phyloP scores from a whole-genome alignment of 2,329 filamentous ascomycete species.

The Monosporascus sp. region DNA sequence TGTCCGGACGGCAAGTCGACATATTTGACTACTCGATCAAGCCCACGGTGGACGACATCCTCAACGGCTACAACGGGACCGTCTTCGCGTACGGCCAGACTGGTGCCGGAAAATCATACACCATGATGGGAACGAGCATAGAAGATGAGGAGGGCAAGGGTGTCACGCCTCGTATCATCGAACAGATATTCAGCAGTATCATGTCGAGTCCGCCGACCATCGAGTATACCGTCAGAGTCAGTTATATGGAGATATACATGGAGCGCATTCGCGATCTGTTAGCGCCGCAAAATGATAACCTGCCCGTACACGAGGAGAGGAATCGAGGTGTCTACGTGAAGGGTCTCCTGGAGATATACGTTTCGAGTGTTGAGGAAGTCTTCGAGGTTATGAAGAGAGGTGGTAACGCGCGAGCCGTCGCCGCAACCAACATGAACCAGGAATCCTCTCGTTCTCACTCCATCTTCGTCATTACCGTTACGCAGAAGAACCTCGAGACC shows the following conservation, averaged over 20 bases:
- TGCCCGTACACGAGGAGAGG: constrained; percentile 98
- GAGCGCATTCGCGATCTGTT: constrained; percentile 93
- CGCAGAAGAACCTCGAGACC: constrained; percentile 95
- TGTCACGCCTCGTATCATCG: constrained; percentile 93
- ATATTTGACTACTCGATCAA: constrained; percentile 98
- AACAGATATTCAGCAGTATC: constrained; percentile 96
- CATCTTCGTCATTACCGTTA: constrained; percentile 94
- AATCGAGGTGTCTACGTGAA: constrained; percentile 95
- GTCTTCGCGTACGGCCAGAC: constrained; percentile 99
- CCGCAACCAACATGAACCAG: constrained; percentile 98
- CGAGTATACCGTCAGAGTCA: constrained; percentile 97
- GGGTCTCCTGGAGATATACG: constrained; percentile 88
- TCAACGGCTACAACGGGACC: constrained; percentile 98
- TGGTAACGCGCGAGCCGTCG: constrained; percentile 82
- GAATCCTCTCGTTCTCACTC: constrained; percentile 98
- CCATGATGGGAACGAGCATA: constrained; percentile 97
- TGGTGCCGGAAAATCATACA: constrained; percentile 97
- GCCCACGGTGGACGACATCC: constrained; percentile 92
- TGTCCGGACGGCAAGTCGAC: constrained; percentile 82
- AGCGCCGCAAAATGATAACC: constrained; percentile 87
- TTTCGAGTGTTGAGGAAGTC: constrained; percentile 90
- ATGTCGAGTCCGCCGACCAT: constrained; percentile 87
- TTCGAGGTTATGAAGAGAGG: constrained; percentile 95
- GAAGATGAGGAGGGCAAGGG: constrained; percentile 83
- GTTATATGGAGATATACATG: constrained; percentile 99